Evolutionary conservation across 331 rosid genomes (phyloP), one percentile per base, ranked within the genome.

Genomic region (Acacia pycnantha): DNA sequence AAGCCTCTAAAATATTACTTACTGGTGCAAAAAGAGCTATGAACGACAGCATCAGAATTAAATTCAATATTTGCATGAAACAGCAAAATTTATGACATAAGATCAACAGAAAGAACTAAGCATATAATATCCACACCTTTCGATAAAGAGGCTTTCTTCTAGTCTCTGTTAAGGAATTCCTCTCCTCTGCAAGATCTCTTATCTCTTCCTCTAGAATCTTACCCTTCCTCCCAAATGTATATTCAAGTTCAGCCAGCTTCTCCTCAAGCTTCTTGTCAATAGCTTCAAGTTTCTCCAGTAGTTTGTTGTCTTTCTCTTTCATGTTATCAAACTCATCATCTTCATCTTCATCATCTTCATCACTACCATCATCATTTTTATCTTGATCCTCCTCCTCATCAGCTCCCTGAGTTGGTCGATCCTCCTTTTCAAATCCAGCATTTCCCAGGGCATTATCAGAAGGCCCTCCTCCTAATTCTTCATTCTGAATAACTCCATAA

Each of bases 141-240:
- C 97, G 88, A 68, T 87, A 93, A 81, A 92, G 97, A 15, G 99
- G 98, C 68, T 68, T 88, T 86, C 96, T 90, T 90, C 92, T 93
- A 86, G 91, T 87, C 91, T 95, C 98, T 26, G 97, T 92, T 83
- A 95, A 82, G 66, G 89, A 84, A 84, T 95, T 95, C 88, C 98
- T 91, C 89, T 93, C 99, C 91, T 93, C 99, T 8, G 97, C 99
- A 74, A 95, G 97, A 85, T 92, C 93, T 85, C 91, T 91, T 67
- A 95, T 93, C 82, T 92, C 97, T 87, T 88, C 98, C 88, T 95
- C 99, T 21, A 95, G 80, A 73, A 83, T 86, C 85, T 92, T 93
- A 35, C 99, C 99, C 91, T 90, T 94, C 89, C 86, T 92, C 75
- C 99, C 98, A 85, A 95, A 95, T 0, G 97, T 95, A 84, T 90